Evolutionary conservation across 2,329 filamentous ascomycete genomes (phyloP).

Genomic region (Bipolaris victoriae): DNA sequence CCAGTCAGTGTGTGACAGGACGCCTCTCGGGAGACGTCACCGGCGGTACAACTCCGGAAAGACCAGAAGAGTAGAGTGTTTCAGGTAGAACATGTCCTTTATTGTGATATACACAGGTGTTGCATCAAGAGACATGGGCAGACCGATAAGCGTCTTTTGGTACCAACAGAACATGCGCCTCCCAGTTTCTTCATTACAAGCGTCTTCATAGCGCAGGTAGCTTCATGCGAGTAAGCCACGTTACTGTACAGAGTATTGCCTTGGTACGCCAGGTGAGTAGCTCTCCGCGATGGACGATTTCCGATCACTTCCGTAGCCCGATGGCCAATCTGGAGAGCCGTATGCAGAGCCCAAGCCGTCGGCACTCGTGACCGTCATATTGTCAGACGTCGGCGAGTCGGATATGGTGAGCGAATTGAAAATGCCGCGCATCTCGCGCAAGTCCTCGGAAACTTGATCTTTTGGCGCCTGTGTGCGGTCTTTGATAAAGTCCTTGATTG

Average conservation of each 20-base stretch:
- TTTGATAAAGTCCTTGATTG: constrained; percentile 79
- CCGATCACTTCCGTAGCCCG: constrained; percentile 28
- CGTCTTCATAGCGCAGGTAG: neutral
- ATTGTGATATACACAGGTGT: constrained; percentile 16
- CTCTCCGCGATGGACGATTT: constrained; percentile 26
- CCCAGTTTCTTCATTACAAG: constrained; percentile 9
- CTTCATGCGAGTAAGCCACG: neutral
- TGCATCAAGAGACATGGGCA: constrained; percentile 9
- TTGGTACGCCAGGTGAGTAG: constrained; percentile 16
- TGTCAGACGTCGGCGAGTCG: constrained; percentile 42
- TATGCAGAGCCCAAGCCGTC: constrained; percentile 30
- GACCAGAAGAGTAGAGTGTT: constrained; percentile 33
- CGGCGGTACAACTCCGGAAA: neutral
- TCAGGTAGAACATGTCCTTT: constrained; percentile 15
- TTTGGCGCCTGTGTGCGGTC: constrained; percentile 67
- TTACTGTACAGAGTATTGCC: constrained; percentile 26
- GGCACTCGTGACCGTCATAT: constrained; percentile 34
- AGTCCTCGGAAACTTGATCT: constrained; percentile 63
- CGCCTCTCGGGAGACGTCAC: constrained; percentile 28
- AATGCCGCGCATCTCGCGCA: constrained; percentile 76
- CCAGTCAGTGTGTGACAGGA: constrained; percentile 35
- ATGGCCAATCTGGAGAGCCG: constrained; percentile 34
- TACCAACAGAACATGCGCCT: constrained; percentile 1
- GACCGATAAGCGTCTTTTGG: constrained; percentile 9
- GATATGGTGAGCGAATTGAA: constrained; percentile 55